phyloP scores from a whole-genome alignment of 257 asterid species.

The Solanum gracilifrons region DNA sequence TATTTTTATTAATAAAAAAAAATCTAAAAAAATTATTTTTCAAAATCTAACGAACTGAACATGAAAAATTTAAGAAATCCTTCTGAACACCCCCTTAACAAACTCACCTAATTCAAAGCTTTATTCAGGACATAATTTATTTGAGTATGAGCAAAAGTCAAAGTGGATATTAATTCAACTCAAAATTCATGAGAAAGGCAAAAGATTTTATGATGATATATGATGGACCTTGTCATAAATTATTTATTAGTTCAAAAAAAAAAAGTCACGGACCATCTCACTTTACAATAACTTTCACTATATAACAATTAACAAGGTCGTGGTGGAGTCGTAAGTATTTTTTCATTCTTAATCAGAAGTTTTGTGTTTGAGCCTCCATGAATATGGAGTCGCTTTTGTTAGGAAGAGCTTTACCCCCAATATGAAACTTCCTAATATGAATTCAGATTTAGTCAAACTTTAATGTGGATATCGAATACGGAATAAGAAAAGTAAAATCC shows the following conservation, averaged over 20 bases:
- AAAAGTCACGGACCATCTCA: neutral
- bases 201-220: neutral
- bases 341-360: accelerated
- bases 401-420: too few species aligned
- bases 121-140: neutral
- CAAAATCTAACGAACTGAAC: neutral
- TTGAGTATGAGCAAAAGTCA: neutral
- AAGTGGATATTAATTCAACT: neutral
- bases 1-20: too few species aligned
- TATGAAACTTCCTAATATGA: too few species aligned
- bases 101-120: neutral
- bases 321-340: neutral
- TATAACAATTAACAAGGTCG: too few species aligned
- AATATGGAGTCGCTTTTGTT: too few species aligned
- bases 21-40: too few species aligned
- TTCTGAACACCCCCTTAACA: neutral
- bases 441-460: too few species aligned
- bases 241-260: neutral
- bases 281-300: neutral
- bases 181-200: neutral
- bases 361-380: neutral
- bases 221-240: neutral
- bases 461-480: too few species aligned
- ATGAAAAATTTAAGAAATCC: neutral
- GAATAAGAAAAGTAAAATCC: too few species aligned